Evolutionary conservation across 148 eudicot species (phyloP).

Genomic region (Pouteria glomerata): DNA sequence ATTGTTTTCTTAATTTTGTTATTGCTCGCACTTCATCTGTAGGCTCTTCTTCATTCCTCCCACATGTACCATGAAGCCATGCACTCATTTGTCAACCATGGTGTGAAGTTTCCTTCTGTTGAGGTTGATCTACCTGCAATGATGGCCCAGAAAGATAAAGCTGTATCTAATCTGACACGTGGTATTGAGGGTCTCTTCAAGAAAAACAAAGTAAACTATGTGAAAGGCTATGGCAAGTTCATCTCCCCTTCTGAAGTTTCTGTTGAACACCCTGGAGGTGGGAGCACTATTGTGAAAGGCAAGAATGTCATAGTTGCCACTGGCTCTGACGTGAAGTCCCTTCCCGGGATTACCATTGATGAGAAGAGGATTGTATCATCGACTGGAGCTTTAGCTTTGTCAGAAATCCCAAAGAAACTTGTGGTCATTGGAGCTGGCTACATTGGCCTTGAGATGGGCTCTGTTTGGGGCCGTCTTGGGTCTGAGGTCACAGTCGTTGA

Average conservation of each 20-base stretch:
- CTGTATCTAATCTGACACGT: slow-evolving; percentile 57
- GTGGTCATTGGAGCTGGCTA: slow-evolving; percentile 96
- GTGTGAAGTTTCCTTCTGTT: slow-evolving; percentile 46
- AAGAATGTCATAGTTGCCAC: slow-evolving; percentile 85
- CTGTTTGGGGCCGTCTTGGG: slow-evolving; percentile 98
- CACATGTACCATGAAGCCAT: slow-evolving; percentile 96
- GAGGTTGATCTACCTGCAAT: slow-evolving; percentile 87
- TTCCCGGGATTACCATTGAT: slow-evolving; percentile 84
- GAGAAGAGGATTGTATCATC: slow-evolving; percentile 90
- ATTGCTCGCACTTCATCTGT: background rate
- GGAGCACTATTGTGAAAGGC: slow-evolving; percentile 69
- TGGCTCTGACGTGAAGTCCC: slow-evolving; percentile 87
- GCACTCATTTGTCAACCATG: slow-evolving; percentile 73
- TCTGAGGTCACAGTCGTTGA: slow-evolving; percentile 91
- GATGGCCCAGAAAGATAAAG: slow-evolving; percentile 91
- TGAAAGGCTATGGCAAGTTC: slow-evolving; percentile 83
- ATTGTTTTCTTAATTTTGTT: too few relatives aligned
- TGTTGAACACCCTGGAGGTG: slow-evolving; percentile 71
- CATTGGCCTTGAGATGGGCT: slow-evolving; percentile 97
- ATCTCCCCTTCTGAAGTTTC: slow-evolving; percentile 79
- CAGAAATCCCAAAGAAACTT: slow-evolving; percentile 78
- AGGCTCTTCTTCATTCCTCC: slow-evolving; percentile 94
- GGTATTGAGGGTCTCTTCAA: slow-evolving; percentile 93
- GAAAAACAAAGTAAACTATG: slow-evolving; percentile 93
- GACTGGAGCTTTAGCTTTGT: slow-evolving; percentile 83